Evolutionary conservation across 345 rosid species (phyloP).

Genomic region (Triadica sebifera): DNA sequence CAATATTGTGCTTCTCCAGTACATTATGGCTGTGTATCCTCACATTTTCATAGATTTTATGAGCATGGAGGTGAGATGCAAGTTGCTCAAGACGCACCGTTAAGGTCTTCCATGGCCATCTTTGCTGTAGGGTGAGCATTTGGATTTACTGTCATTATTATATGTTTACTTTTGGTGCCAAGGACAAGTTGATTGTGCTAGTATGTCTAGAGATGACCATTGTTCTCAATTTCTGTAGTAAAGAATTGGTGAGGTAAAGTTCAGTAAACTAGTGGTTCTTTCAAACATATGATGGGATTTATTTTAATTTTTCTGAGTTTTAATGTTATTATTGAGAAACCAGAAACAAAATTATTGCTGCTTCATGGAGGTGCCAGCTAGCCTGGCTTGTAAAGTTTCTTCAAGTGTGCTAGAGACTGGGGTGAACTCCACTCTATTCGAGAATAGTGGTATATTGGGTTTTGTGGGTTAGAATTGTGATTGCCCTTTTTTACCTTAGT

Average conservation of each 20-base stretch:
- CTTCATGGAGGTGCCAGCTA: not conserved
- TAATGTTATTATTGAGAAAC: not conserved
- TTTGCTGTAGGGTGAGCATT: conserved; percentile 94
- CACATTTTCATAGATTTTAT: conserved; percentile 77
- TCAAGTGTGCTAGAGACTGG: conserved; percentile 4
- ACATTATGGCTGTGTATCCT: conserved; percentile 10
- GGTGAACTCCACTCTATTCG: not conserved
- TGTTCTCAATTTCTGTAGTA: not conserved
- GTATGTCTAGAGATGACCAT: not conserved
- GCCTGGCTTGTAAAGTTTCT: not conserved
- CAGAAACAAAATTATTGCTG: not conserved
- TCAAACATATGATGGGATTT: not conserved
- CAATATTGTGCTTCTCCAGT: not conserved
- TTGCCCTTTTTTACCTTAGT: not conserved
- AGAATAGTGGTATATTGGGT: not conserved
- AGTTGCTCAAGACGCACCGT: conserved; percentile 93
- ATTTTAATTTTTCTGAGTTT: not conserved
- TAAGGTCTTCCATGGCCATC: conserved; percentile 93
- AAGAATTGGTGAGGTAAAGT: not conserved
- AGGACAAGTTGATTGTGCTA: not conserved
- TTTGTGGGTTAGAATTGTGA: not conserved
- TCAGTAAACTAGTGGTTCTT: not conserved
- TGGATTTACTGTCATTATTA: not conserved
- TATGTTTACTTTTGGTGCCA: not conserved
- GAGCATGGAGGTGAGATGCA: conserved; percentile 99